Percentiles rank a stretch among this genome's conserved stretches.
These are phyloP conservation scores for Immersiporthe knoxdaviesiana DNA, from an alignment of 2,329 filamentous ascomycete genomes.

Conservation along the genomic window DNA sequence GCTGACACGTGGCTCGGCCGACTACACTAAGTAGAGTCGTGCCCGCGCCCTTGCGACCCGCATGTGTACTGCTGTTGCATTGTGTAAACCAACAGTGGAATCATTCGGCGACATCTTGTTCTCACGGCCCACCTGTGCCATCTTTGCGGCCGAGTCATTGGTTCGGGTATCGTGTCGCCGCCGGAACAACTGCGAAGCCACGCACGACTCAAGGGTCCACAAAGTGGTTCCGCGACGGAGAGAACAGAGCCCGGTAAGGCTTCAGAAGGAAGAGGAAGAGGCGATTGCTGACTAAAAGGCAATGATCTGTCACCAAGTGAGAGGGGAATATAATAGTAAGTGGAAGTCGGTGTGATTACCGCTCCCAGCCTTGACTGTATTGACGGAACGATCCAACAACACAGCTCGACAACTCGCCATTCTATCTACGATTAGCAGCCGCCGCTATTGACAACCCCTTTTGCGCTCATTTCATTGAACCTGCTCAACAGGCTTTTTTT, in stretches of 20 bases:
- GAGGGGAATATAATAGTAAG: not conserved
- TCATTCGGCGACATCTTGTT: not conserved
- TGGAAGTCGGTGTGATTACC: not conserved
- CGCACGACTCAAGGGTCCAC: not conserved
- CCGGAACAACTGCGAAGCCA: not conserved
- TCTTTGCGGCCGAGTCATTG: constrained; percentile 8
- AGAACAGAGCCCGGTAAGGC: not conserved
- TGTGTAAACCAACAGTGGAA: not conserved
- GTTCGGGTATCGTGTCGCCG: not conserved
- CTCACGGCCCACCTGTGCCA: constrained; percentile 12
- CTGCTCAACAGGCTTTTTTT: too few species aligned
- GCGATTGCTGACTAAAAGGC: not conserved
- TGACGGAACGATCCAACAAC: not conserved
- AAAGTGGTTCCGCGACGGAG: not conserved
- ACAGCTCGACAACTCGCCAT: not conserved
- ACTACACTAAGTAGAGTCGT: not conserved
- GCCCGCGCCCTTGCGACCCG: not conserved
- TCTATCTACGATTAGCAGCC: not conserved
- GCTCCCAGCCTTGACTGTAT: not conserved
- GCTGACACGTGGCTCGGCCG: not conserved
- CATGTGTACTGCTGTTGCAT: not conserved
- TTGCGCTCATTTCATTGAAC: too few species aligned
- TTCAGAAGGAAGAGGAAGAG: not conserved
- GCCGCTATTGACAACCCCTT: not conserved
- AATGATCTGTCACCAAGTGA: not conserved